Conservation (phyloP, 176 grass and related monocot species). For the Oryza coarctata region DNA sequence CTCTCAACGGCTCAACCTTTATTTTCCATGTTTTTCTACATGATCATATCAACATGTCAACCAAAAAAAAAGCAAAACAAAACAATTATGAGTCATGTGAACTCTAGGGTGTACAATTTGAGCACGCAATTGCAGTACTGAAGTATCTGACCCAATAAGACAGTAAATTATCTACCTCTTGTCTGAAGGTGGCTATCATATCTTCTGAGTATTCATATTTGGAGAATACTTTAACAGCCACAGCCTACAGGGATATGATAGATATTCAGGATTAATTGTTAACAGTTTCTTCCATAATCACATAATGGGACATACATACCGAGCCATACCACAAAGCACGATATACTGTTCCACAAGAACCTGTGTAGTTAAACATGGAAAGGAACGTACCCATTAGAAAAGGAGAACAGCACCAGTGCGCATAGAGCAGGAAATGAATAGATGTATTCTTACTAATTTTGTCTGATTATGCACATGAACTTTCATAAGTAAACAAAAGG, state of each 20-base stretch:
- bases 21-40: not conserved
- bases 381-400: conserved; percentile 15
- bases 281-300: conserved; percentile 32
- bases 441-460: not conserved
- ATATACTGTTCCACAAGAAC: conserved; percentile 94
- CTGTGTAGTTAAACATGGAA: conserved; percentile 42
- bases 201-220: conserved; percentile 94
- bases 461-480: not conserved
- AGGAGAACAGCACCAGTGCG: not conserved
- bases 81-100: not conserved
- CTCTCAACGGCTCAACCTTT: not conserved
- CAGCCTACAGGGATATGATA: conserved; percentile 53
- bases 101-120: not conserved
- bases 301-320: conserved; percentile 50
- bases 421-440: not conserved
- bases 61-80: not conserved
- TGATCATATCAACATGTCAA: not conserved
- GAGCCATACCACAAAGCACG: conserved; percentile 88
- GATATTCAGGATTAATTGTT: conserved; percentile 1
- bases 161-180: conserved; percentile 63
- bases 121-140: not conserved
- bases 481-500: not conserved
- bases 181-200: conserved; percentile 78
- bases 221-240: conserved; percentile 92
- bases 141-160: not conserved